Evolutionary conservation across 78 protist genomes (phyloP), one percentile per base, ranked within the genome.

Genomic region (Capsaspora owczarzaki): DNA sequence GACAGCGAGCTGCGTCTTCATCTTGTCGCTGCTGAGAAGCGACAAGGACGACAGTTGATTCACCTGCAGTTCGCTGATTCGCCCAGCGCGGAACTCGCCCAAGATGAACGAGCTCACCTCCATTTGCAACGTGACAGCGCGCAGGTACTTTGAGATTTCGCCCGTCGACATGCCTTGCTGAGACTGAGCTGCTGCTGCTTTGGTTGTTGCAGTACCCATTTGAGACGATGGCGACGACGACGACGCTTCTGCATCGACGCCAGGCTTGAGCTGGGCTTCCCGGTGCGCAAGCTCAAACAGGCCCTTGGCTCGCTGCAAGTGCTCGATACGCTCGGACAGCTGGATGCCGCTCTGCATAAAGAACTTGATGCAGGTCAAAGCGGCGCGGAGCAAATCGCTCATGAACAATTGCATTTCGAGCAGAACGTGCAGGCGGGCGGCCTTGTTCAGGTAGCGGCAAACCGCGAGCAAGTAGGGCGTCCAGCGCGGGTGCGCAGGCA

Each of bases 321-420:
- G 16, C n/a, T n/a, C 49, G 8, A 71, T 44, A 8, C 10, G 10
- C 38, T 44, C 76, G 35, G 44, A 16, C 33, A 71, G 41, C 27
- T 71, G 41, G 33, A 10, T 37, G 29, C 1, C 40, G 31, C 5
- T 38, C 23, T 70, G 41, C 31, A 79, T 29, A 49, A 79, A 82
- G 53, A 88, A 72, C 38, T 79, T 76, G 49, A 88, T 49, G 61
- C 78, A 75, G 1, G 91, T 88, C 37, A 84, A 56, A 76, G 82
- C 91, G 16, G 91, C 91, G 41, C 91, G 53, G 29, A 78, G 61
- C 29, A 74, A 42, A 42, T 88, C 91, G 31, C 51, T 63, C 91
- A 88, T 83, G 79, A 78, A 84, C 44, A 79, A 19, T 66, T 88
- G 91, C 44, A 88, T 68, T 12, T 74, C 88, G 37, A 80, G 49